Conservation (phyloP, 352 stramenopile genomes). For the Phytophthora sp. region DNA sequence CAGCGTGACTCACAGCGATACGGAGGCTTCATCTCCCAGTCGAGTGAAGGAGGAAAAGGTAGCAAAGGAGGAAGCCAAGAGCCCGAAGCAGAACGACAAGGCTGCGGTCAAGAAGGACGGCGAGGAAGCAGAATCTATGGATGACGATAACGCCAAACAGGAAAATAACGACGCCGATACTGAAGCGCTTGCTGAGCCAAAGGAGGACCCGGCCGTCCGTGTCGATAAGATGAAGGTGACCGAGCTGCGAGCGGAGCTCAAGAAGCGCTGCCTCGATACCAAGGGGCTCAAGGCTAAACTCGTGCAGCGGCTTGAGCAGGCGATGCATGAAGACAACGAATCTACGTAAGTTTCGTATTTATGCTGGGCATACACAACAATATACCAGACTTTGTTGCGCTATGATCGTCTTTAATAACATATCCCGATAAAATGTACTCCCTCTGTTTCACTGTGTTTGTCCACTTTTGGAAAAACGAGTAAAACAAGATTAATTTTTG, state of each 20-base stretch:
- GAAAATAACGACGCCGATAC: neutral
- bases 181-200: constrained; percentile 1
- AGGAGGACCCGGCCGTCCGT: constrained; percentile 27
- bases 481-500: no score
- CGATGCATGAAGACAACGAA: constrained; percentile 44
- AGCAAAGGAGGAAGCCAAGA: constrained; percentile 16
- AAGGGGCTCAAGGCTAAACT: constrained; percentile 76
- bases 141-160: constrained; percentile 4
- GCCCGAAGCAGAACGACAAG: constrained; percentile 10
- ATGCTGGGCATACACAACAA: constrained; percentile 34
- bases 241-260: constrained; percentile 68
- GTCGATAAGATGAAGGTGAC: constrained; percentile 65
- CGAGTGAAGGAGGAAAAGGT: constrained; percentile 2
- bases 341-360: constrained; percentile 49
- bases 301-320: constrained; percentile 64
- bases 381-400: constrained; percentile 26
- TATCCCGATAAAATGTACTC: no score
- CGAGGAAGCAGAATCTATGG: constrained; percentile 4
- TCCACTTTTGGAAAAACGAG: no score
- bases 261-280: constrained; percentile 70
- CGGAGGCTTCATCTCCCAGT: constrained; percentile 14
- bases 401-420: no score
- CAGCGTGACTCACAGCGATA: constrained; percentile 2
- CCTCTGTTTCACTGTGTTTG: no score
- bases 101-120: constrained; percentile 14